Base-by-base conservation (phyloP, 2,329 filamentous ascomycete species). In the Trichoderma atrobrunneum region DNA sequence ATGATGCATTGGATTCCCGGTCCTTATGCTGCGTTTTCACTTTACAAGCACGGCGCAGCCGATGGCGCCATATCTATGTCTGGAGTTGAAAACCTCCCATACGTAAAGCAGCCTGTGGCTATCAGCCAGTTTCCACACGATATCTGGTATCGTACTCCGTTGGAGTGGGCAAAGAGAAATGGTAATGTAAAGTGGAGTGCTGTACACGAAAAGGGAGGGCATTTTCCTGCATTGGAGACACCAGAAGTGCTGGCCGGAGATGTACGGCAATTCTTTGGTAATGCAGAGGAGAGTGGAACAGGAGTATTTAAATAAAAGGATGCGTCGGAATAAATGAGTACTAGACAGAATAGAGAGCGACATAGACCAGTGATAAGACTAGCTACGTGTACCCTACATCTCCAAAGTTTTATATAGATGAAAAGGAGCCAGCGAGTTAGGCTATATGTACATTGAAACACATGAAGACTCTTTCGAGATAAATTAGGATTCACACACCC, bases 1-100 rank as follows among this genome's bases (percentile, higher is more conserved):
- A 63, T 63, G 61, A 63, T 63, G 61, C 61, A 63, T 11, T 63
- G 36, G 61, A 63, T 63, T 5, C 61, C 61, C 10, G 61, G 61
- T 0, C 36, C 61, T 5, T 63, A 63, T 48, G 61, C 36, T 12
- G 36, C 24, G 21, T 63, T 63, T 48, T 63, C 60, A 11, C 21
- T 63, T n/a, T 63, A 63, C 36, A 63, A 39, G 24, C 61, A 63
- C 36, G 61, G 61, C 8, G 61, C 61, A 24, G 61, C 61, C 2
- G 61, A 63, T 21, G 61, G 61, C 16, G 61, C 61, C 14, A 63
- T 63, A 28, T 63, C 61, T 7, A n/a, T 63, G 24, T 24, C 21
- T 16, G 61, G 61, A 6, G 14, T 63, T 14, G 61, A 63, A 28
- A n/a, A 12, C 1, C 5, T 63, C 3, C 61, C 61, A 12, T 63